A percentile compares a stretch with the other conserved stretches of the same genome.
These are phyloP conservation scores for Acanthamoeba triangularis DNA, from an alignment of 208 protist genomes.

Conservation along the genomic window DNA sequence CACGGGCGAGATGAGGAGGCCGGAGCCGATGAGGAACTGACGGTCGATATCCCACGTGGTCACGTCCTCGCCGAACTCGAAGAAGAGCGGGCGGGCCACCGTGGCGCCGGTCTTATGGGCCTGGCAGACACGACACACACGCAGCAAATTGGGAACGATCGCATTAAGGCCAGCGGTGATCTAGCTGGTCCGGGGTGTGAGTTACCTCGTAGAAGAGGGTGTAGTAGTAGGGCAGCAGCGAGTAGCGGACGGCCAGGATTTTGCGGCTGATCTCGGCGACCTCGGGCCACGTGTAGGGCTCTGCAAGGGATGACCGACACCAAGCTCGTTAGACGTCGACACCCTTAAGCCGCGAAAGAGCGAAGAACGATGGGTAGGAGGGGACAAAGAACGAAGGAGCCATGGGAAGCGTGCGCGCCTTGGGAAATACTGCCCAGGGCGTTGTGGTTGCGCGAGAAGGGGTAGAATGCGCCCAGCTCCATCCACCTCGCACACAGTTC, in stretches of 20 bases:
- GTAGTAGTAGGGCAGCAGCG: conserved; percentile 92
- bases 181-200: background rate
- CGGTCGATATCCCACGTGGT: conserved; percentile 84
- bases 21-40: conserved; percentile 90
- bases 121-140: background rate
- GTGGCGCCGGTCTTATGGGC: conserved; percentile 76
- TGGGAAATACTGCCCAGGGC: conserved; percentile 39
- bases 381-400: background rate
- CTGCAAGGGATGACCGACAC: conserved; percentile 21
- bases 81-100: conserved; percentile 91
- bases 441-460: conserved; percentile 95
- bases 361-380: conserved; percentile 3
- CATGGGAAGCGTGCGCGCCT: background rate
- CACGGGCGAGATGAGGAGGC: conserved; percentile 83
- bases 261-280: conserved; percentile 80
- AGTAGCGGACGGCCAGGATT: conserved; percentile 86
- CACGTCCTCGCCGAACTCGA: conserved; percentile 90
- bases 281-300: conserved; percentile 84
- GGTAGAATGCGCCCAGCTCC: conserved; percentile 93
- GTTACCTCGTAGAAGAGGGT: conserved; percentile 83
- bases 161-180: background rate
- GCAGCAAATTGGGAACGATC: no score
- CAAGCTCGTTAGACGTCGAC: background rate
- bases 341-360: background rate
- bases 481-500: conserved; percentile 94